A percentile compares a stretch with the other conserved stretches of the same genome.
These are phyloP conservation scores for Boehmeria nivea DNA, from an alignment of 306 rosid species.

Conservation along the genomic window DNA sequence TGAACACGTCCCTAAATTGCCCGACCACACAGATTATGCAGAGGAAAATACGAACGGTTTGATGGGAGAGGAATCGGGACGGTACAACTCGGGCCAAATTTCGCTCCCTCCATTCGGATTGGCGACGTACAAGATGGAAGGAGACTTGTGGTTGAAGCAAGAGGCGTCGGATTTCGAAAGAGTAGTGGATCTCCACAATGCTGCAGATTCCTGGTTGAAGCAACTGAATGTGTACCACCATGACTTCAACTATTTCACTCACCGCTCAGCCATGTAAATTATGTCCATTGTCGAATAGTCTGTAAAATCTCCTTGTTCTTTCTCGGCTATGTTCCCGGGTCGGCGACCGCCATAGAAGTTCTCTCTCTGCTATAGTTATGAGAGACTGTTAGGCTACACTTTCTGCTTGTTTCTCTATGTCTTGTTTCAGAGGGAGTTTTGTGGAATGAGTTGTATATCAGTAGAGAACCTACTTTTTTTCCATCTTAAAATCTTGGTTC, in stretches of 20 bases:
- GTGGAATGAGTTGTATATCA: conserved; percentile 14
- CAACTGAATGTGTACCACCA: conserved; percentile 65
- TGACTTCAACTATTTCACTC: conserved; percentile 68
- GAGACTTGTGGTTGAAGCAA: conserved; percentile 52
- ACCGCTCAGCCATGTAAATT: conserved; percentile 32
- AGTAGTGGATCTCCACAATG: conserved; percentile 33
- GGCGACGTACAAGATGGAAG: conserved; percentile 64
- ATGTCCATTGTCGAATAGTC: not conserved
- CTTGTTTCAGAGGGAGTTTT: not conserved
- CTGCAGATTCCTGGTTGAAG: conserved; percentile 83
- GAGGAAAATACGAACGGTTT: conserved; percentile 11
- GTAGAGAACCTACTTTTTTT: too few relatives aligned
- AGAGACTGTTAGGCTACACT: not conserved
- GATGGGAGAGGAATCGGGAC: conserved; percentile 10
- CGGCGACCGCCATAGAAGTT: not conserved
- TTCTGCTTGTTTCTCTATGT: not conserved
- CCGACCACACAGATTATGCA: conserved; percentile 35
- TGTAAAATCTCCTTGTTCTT: not conserved
- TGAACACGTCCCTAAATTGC: not conserved
- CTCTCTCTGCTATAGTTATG: not conserved
- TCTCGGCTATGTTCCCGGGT: too few relatives aligned
- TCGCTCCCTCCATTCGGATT: conserved; percentile 58
- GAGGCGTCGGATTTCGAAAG: conserved; percentile 41
- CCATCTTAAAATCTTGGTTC: too few relatives aligned
- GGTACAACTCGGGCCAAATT: conserved; percentile 16